Conservation (phyloP, 2,329 filamentous ascomycete genomes). For the Aspergillus felis region DNA sequence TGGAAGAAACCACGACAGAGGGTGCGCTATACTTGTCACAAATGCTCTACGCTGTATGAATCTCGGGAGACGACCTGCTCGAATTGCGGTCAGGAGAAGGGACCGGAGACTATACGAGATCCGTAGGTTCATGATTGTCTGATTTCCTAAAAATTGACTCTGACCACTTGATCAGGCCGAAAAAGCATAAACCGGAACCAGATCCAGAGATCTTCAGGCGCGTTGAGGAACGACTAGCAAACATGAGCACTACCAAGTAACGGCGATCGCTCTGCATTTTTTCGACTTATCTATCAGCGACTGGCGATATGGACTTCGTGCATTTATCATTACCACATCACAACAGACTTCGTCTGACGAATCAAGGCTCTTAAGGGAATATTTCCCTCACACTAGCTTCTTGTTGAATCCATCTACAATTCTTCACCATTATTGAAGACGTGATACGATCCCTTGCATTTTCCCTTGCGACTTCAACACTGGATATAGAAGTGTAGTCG, state of each 20-base stretch:
- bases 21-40: conserved; percentile 42
- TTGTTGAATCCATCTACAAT: background rate
- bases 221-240: conserved; percentile 38
- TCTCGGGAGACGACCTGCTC: conserved; percentile 31
- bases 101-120: conserved; percentile 38
- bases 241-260: conserved; percentile 9
- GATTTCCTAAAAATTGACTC: background rate
- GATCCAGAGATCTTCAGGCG: conserved; percentile 37
- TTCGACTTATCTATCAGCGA: background rate
- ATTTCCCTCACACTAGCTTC: background rate
- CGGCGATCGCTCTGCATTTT: background rate
- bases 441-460: background rate
- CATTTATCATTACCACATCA: background rate
- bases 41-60: conserved; percentile 33
- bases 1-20: conserved; percentile 35
- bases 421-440: background rate
- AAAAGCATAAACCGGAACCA: conserved; percentile 36
- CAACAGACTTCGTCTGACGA: background rate
- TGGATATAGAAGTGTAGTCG: background rate
- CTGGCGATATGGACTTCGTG: background rate
- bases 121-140: conserved; percentile 31
- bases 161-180: conserved; percentile 29
- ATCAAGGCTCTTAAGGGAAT: background rate
- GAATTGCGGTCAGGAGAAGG: conserved; percentile 40
- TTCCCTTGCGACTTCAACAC: background rate